These are phyloP conservation scores for Oryza meyeriana DNA, from an alignment of 176 grass and related monocot genomes.

Conservation along the genomic window DNA sequence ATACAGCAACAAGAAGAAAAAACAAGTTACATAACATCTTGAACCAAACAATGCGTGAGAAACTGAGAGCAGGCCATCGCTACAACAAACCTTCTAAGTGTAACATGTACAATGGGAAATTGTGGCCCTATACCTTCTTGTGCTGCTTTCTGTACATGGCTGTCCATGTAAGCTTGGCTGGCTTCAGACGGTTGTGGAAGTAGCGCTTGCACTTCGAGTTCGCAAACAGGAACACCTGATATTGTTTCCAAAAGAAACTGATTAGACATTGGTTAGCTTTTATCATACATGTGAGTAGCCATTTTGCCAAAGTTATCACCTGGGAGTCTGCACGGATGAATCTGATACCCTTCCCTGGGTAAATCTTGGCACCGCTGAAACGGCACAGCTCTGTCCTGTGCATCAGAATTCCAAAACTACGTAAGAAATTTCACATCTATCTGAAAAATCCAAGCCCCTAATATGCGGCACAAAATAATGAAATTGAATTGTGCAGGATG, in stretches of 20 bases:
- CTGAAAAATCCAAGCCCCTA: neutral
- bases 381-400: slow-evolving; percentile 36
- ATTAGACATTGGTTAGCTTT: neutral
- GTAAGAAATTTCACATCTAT: neutral
- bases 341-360: slow-evolving; percentile 45
- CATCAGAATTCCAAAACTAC: neutral
- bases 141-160: slow-evolving; percentile 41
- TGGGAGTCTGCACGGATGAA: slow-evolving; percentile 38
- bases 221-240: slow-evolving; percentile 35
- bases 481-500: too few relatives aligned
- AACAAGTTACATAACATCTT: neutral
- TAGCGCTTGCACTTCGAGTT: slow-evolving; percentile 44
- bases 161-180: slow-evolving; percentile 41
- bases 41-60: neutral
- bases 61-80: neutral
- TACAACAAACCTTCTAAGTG: neutral
- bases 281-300: neutral
- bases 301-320: slow-evolving; percentile 8
- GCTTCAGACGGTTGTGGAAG: slow-evolving; percentile 42
- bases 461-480: neutral
- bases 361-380: slow-evolving; percentile 42
- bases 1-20: neutral
- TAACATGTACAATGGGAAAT: neutral
- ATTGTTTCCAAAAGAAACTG: neutral
- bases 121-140: slow-evolving; percentile 17